Evolutionary conservation across 2,329 filamentous ascomycete genomes (phyloP).

Genomic region (Sporothrix protearum): DNA sequence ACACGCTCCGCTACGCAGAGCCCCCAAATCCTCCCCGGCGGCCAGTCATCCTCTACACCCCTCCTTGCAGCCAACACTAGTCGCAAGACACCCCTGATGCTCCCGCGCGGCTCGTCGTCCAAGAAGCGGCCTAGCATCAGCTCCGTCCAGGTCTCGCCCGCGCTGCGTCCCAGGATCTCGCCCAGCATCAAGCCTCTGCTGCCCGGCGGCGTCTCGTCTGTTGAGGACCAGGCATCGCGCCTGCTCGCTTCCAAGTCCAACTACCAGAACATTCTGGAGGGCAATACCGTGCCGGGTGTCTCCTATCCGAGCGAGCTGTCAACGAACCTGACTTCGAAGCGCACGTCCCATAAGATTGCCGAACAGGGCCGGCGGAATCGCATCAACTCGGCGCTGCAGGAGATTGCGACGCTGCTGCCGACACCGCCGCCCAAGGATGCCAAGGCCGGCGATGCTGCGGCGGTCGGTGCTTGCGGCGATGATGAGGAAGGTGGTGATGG

Average conservation of each 20-base stretch:
- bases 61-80: conserved; percentile 29
- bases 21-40: conserved; percentile 59
- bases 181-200: conserved; percentile 91
- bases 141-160: conserved; percentile 78
- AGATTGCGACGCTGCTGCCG: conserved; percentile 86
- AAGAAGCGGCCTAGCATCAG: conserved; percentile 70
- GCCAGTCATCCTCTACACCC: conserved; percentile 34
- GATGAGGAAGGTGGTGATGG: conserved; percentile 35
- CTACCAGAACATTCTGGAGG: conserved; percentile 95
- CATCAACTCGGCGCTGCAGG: conserved; percentile 88
- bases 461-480: conserved; percentile 39
- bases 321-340: conserved; percentile 91
- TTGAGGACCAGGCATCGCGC: conserved; percentile 62
- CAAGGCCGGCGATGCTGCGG: conserved; percentile 26
- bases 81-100: conserved; percentile 54
- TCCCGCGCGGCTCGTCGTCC: conserved; percentile 49
- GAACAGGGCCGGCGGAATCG: conserved; percentile 93
- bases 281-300: conserved; percentile 83
- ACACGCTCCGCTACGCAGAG: conserved; percentile 60
- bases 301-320: conserved; percentile 88
- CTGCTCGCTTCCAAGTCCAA: conserved; percentile 93
- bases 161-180: conserved; percentile 82
- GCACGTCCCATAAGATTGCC: conserved; percentile 95
- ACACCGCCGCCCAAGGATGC: conserved; percentile 33
- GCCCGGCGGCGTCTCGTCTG: conserved; percentile 52